Conservation (phyloP, 345 rosid genomes). For the Ceriops tagal region DNA sequence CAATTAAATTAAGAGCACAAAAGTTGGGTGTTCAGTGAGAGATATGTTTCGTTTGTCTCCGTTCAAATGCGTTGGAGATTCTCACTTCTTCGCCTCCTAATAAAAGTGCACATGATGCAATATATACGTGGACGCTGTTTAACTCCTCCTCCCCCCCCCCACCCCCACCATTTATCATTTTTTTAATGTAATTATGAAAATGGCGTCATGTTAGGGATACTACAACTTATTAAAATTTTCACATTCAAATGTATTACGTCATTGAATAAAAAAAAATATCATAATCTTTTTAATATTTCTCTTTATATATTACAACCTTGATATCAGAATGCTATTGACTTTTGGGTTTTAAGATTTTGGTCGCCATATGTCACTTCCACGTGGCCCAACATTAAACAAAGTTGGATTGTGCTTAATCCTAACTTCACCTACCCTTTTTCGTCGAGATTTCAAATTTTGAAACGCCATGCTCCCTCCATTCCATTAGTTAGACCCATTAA, state of each 20-base stretch:
- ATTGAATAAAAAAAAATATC: too few relatives aligned
- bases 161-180: too few relatives aligned
- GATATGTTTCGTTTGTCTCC: conserved; percentile 36
- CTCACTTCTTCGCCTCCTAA: conserved; percentile 11
- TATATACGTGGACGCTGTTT: not conserved
- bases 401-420: conserved; percentile 14
- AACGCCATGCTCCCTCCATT: conserved; percentile 18
- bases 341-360: too few relatives aligned
- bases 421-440: conserved; percentile 9
- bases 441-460: conserved; percentile 46
- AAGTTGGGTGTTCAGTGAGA: conserved; percentile 28
- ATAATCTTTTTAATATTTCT: too few relatives aligned
- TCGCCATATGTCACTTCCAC: too few relatives aligned
- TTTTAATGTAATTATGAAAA: too few relatives aligned
- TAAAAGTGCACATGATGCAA: not conserved
- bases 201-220: too few relatives aligned
- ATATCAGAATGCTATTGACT: too few relatives aligned
- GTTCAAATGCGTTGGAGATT: conserved; percentile 35
- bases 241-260: too few relatives aligned
- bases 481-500: not conserved
- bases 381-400: conserved; percentile 16
- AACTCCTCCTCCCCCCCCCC: too few relatives aligned
- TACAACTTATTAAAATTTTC: too few relatives aligned
- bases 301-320: too few relatives aligned
- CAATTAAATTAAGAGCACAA: conserved; percentile 19